Evolutionary conservation across 495 filamentous ascomycete species (phyloP), one percentile per base, ranked within the genome.

Genomic region (Darksidea phi): DNA sequence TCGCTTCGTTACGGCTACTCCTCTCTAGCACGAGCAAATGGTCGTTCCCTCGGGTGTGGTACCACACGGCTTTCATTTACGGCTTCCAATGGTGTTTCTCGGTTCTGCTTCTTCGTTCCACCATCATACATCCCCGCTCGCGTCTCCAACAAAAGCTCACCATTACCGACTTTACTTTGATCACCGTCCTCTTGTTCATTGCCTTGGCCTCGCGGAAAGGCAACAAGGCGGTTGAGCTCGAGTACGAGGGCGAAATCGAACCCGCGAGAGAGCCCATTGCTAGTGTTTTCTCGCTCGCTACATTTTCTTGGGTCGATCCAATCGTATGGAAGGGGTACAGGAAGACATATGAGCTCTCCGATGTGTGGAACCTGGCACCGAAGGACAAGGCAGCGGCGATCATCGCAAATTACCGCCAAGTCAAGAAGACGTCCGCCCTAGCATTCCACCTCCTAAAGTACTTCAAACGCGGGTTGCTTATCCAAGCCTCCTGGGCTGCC

Each of bases 271-370:
- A 99, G 71, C 89, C 90, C 28, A 76, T 88, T 38, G 94, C 95
- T 5, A 96, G 90, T 63, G 74, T 97, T 15, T 80, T 97, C 59
- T 96, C 93, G 0, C 77, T 96, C 26, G 85, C 86, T 20, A 95
- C 89, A 12, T 99, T 96, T 70, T 73, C 82, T 11, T 99, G 95
- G 95, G 80, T 97, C 32, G 91, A 97, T 73, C 72, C 87, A 0
- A 86, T 99, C 58, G 85, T 99, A 48, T 88, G 85, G 83, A 84
- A 89, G 65, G 95, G 94, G n/a, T 99, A 90, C 74, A 86, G 81
- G 66, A 89, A 94, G 67, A 84, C 92, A 0, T 79, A 94, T 36
- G 89, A 90, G 64, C 78, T 97, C 20, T 71, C 83, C 20, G 85
- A 92, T 70, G 88, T 99, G 18, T 97, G 95, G 95, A 96, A 97